These are phyloP conservation scores for Durusdinium trenchii DNA, from an alignment of 73 alveolate species.

Conservation along the genomic window DNA sequence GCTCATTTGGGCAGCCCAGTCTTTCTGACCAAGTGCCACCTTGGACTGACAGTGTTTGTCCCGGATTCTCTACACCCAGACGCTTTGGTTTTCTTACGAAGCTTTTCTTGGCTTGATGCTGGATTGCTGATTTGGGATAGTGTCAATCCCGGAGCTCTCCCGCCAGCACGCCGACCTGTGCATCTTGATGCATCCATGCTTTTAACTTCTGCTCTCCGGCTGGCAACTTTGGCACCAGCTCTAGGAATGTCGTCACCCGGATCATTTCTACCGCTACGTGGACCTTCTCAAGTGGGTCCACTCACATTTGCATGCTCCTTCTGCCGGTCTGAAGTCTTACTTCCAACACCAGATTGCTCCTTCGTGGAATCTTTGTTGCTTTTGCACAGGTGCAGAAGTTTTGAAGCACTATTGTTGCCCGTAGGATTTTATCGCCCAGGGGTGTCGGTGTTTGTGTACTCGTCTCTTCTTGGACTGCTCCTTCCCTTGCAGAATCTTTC, in stretches of 20 bases:
- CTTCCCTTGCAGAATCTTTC: conserved; percentile 1
- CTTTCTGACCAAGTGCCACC: neutral
- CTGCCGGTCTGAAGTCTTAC: neutral
- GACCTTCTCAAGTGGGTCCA: neutral
- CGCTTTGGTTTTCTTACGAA: neutral
- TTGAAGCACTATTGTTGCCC: neutral
- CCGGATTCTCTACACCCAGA: conserved; percentile 14
- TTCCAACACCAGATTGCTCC: neutral
- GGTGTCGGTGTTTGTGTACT: neutral
- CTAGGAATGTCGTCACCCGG: neutral
- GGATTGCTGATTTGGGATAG: neutral
- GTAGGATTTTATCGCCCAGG: neutral
- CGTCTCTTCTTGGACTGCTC: neutral
- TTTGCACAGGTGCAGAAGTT: neutral
- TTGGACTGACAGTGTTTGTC: neutral
- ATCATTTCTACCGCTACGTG: neutral
- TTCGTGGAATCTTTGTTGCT: neutral
- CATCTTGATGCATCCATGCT: neutral
- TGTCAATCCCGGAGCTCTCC: neutral
- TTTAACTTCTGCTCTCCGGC: neutral
- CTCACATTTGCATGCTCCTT: neutral
- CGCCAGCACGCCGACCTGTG: neutral
- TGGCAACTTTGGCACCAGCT: neutral
- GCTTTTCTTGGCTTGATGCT: neutral
- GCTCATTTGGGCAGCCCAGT: neutral